Evolutionary conservation across 1,139 yeast species (phyloP), one percentile per base, ranked within the genome.

Genomic region (Candida pseudocylindracea): DNA sequence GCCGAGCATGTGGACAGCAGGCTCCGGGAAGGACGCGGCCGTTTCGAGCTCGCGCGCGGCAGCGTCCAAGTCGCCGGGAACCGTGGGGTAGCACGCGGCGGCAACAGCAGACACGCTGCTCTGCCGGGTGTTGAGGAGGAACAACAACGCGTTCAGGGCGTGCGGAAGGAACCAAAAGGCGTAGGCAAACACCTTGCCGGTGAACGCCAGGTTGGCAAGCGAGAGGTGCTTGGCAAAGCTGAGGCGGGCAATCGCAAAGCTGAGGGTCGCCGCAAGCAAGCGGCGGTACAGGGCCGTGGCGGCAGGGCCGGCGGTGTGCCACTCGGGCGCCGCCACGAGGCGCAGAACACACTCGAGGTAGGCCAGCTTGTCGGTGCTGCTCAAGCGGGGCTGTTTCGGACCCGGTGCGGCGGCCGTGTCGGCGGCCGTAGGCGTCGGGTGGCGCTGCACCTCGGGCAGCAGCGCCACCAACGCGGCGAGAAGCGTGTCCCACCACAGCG

Each of bases 121-220:
- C 57, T 54, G 60, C 42, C 58, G 70, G 40, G 74, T 70, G 41
- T 68, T 70, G 32, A 79, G 51, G 13, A 72, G 47, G 39, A 72
- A 72, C 30, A 78, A 50, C 29, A 80, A 50, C 1, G 78, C 73
- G 31, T 57, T 58, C 11, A 78, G 67, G 7, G 75, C 68, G n/a
- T 65, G 59, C 0, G 75, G 73, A 2, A 76, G 46, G 39, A 63
- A 55, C 45, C 71, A 66, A 41, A 63, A 79, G 10, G 72, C 54
- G 44, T 68, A 67, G 1, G 91, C 85, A 48, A 80, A 67, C 1
- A 74, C 65, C 45, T 80, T 79, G 9, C 93, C 93, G n/a, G 73
- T 59, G 44, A 79, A 78, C 2, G 91, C 91, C 24, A 72, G 63
- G 12, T 71, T 50, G 4, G 76, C 57, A 8, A 72, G 50, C 1